Percentiles rank a stretch among this genome's conserved stretches.
Evolutionary conservation across 345 rosid species (phyloP).

Genomic region (Gossypium mustelinum): DNA sequence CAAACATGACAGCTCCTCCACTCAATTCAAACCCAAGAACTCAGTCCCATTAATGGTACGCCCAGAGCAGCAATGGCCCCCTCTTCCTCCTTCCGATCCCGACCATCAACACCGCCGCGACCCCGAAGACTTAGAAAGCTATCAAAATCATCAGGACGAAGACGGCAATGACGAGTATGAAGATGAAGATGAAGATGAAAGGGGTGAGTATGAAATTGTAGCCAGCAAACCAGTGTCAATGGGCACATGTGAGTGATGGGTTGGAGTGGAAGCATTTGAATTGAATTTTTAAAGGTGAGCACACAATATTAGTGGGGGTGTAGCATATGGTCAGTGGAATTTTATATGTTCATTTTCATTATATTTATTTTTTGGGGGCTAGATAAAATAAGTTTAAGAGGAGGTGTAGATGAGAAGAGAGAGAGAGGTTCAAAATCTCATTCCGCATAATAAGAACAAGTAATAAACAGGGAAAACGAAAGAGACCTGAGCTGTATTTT

Average conservation of each 20-base stretch:
- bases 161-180: slow-evolving; percentile 34
- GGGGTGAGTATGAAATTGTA: slow-evolving; percentile 53
- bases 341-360: slow-evolving; percentile 21
- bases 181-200: slow-evolving; percentile 48
- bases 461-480: neutral
- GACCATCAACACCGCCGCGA: slow-evolving; percentile 8
- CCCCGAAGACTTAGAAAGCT: slow-evolving; percentile 31
- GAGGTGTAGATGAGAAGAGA: neutral
- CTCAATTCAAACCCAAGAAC: slow-evolving; percentile 38
- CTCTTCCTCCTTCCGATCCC: slow-evolving; percentile 24
- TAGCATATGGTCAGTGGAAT: slow-evolving; percentile 17
- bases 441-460: neutral
- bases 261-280: neutral
- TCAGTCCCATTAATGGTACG: slow-evolving; percentile 55
- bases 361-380: slow-evolving; percentile 25
- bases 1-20: slow-evolving; percentile 26
- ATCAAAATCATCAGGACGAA: slow-evolving; percentile 31
- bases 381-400: slow-evolving; percentile 17
- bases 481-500: neutral
- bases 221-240: slow-evolving; percentile 35
- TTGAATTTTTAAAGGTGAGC: slow-evolving; percentile 10
- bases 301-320: slow-evolving; percentile 17
- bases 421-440: neutral
- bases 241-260: slow-evolving; percentile 14
- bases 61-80: slow-evolving; percentile 84